Percentiles rank a stretch among this genome's conserved stretches.
These are phyloP conservation scores for Coprinopsis cinerea DNA, from an alignment of 768 basidiomycete genomes.

Conservation along the genomic window DNA sequence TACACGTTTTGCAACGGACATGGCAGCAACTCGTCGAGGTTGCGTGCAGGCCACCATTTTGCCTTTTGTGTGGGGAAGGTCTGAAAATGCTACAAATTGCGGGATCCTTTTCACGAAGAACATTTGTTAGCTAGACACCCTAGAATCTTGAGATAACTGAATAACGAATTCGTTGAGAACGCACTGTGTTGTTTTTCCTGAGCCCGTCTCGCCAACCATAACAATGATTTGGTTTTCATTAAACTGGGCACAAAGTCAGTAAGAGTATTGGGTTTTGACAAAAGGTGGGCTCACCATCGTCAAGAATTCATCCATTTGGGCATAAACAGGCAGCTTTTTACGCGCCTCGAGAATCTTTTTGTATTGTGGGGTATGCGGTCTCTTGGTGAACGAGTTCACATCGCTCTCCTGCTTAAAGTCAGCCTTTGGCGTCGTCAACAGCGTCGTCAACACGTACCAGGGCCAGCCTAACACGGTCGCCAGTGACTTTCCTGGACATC, in stretches of 20 bases:
- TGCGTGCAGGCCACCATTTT: slow-evolving; percentile 97
- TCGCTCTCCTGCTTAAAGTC: slow-evolving; percentile 54
- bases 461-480: slow-evolving; percentile 57
- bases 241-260: slow-evolving; percentile 41
- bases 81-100: slow-evolving; percentile 92
- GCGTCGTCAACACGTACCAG: slow-evolving; percentile 46
- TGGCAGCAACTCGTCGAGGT: slow-evolving; percentile 92
- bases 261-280: slow-evolving; percentile 12
- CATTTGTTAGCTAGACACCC: slow-evolving; percentile 11
- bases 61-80: slow-evolving; percentile 83
- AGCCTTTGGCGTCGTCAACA: background rate
- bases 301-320: slow-evolving; percentile 91
- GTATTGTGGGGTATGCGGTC: slow-evolving; percentile 72
- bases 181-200: slow-evolving; percentile 94
- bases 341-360: slow-evolving; percentile 79
- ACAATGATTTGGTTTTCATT: slow-evolving; percentile 78
- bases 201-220: slow-evolving; percentile 92
- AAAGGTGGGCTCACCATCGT: slow-evolving; percentile 59
- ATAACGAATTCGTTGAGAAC: slow-evolving; percentile 22
- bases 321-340: slow-evolving; percentile 85
- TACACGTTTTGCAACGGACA: slow-evolving; percentile 97
- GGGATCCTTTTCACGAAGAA: slow-evolving; percentile 61
- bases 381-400: slow-evolving; percentile 84
- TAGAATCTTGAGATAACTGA: slow-evolving; percentile 3
- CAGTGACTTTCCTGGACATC: slow-evolving; percentile 61